Base-by-base conservation (phyloP, 2,329 filamentous ascomycete species). In the Chrysosporium queenslandicum region DNA sequence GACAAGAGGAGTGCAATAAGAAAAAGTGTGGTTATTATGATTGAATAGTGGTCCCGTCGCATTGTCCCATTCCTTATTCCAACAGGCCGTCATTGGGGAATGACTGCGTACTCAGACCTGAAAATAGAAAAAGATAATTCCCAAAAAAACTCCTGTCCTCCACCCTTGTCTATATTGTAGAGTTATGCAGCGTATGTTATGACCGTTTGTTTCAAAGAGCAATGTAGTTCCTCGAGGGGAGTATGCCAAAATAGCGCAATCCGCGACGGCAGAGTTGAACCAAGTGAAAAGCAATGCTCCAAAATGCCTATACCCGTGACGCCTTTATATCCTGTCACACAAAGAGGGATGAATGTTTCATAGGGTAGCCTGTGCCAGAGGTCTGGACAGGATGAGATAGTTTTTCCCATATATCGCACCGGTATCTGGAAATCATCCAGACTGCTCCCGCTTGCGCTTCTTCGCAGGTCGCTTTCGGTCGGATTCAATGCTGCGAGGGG, bases 381-480 rank as follows among this genome's bases (percentile, higher is more conserved):
- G 2, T 23, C 9, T 4, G 5, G 27, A 29, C 27, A 29, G 27
- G 27, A 5, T 29, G 9, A 29, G 9, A 29, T 5, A 29, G 27
- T 5, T 29, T 29, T 5, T 29, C 27, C 27, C 27, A 9, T 29
- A 40, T 6, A 40, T 39, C 37, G 12, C n/a, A 21, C 37, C 21
- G 37, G 16, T 21, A 8, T 16, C 23, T 23, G 11, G 9, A n/a
- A 23, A 42, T 51, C 41, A 51, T 25, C 52, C 46, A 21, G 54
- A 50, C 46, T 52, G 45, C 56, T 78, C 74, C 66, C 86, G 83
- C 80, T 84, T 86, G 71, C 83, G 78, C 83, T 91, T 92, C 78
- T 87, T 87, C 74, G 82, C 80, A 66, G 77, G 63, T 57, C 72
- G 71, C 62, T 73, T 72, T 58, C 71, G 71, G 53, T 75, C 71